Conservation (phyloP, 2,329 filamentous ascomycete species). For the Lasiodiplodia sp. region DNA sequence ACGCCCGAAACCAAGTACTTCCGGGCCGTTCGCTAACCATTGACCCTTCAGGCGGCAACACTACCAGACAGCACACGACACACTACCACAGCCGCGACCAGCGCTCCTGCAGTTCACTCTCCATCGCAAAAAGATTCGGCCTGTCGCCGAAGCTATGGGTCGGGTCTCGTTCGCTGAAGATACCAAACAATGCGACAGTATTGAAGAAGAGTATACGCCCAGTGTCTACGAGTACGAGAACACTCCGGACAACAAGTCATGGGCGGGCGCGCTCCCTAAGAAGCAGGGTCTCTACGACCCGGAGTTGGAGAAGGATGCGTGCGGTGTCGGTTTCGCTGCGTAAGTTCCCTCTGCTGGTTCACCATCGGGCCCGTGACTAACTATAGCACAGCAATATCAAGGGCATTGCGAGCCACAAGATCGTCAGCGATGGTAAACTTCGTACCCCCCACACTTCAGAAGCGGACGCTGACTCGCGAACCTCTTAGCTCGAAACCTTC, state of each 20-base stretch:
- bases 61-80: conserved; percentile 4
- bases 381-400: conserved; percentile 82
- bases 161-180: conserved; percentile 60
- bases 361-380: not conserved
- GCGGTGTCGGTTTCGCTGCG: conserved; percentile 99
- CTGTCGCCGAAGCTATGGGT: conserved; percentile 62
- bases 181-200: conserved; percentile 56
- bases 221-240: conserved; percentile 84
- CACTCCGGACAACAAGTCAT: conserved; percentile 80
- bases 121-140: conserved; percentile 48
- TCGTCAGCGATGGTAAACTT: conserved; percentile 87
- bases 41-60: conserved; percentile 25
- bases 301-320: conserved; percentile 96
- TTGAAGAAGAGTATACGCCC: conserved; percentile 65
- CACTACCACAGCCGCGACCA: conserved; percentile 2
- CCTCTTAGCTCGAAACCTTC: conserved; percentile 78
- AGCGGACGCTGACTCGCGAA: conserved; percentile 22
- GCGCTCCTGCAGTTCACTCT: conserved; percentile 17
- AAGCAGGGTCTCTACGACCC: conserved; percentile 99
- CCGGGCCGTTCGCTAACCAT: conserved; percentile 7
- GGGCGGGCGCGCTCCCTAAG: conserved; percentile 93
- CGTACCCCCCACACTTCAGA: conserved; percentile 10
- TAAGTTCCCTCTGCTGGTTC: conserved; percentile 60
- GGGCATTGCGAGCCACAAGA: conserved; percentile 96
- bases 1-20: conserved; percentile 4